Base-by-base conservation (phyloP, 2,329 filamentous ascomycete genomes). In the Tympanopsis confertula region DNA sequence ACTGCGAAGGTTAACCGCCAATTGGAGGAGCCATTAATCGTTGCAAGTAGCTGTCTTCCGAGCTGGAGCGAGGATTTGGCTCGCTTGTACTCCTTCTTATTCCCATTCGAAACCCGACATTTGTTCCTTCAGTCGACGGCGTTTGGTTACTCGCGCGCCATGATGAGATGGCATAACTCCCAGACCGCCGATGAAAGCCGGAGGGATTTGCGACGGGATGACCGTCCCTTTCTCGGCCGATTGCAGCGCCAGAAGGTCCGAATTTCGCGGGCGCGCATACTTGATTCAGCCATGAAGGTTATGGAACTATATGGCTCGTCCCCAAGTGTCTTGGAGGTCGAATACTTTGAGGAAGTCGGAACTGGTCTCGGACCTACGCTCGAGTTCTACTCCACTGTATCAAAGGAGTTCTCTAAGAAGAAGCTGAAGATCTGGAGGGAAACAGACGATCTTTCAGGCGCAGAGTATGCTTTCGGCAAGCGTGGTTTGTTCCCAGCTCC, bases 241-340 rank as follows among this genome's bases (percentile, higher is more conserved):
- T 71, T 95, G 1, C 91, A 96, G 56, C 79, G 91, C 40, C 91
- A 98, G 53, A 98, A 98, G 59, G 89, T 98, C n/a, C 82, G 91
- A 33, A 96, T 98, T 42, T 94, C 89, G 4, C 78, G 91, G 32
- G 78, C 77, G n/a, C 87, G 93, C 50, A 95, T 98, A 35, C 69
- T 98, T 5, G 91, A 98, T 55, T 96, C 91, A 13, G 91, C 91
- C 0, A 69, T 96, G 56, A 98, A 98, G 59, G 91, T 98, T 20
- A 96, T 98, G 89, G 89, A 98, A 49, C 73, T 96, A 3, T 98
- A 98, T 50, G 91, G 91, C 1, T 86, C 86, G n/a, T 94, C 89
- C 1, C 86, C 94, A 41, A 96, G 89, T 55, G 85, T 96, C 19
- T 65, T 98, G 1, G 91, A 98, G 53, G 89, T 98, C 2, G 93